These are phyloP conservation scores for Suillus paluster DNA, from an alignment of 768 basidiomycete genomes.

Conservation along the genomic window DNA sequence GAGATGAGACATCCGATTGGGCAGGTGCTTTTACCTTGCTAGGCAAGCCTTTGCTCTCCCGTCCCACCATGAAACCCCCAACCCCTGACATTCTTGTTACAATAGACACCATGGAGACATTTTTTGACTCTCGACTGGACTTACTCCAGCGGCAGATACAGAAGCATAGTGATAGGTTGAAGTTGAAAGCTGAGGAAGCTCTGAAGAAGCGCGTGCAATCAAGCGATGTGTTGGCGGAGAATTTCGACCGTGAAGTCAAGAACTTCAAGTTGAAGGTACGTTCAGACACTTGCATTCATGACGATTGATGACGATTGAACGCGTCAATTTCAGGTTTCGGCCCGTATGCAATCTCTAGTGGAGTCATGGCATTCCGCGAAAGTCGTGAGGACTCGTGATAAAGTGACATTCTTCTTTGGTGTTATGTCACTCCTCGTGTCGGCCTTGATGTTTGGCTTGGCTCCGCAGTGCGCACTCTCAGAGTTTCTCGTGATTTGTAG, in stretches of 20 bases:
- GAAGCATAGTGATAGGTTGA: slow-evolving; percentile 84
- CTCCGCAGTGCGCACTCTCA: slow-evolving; percentile 69
- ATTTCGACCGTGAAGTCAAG: slow-evolving; percentile 85
- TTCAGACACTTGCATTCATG: neutral
- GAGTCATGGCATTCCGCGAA: slow-evolving; percentile 93
- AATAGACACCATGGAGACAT: slow-evolving; percentile 92
- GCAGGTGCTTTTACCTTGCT: slow-evolving; percentile 84
- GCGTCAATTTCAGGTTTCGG: slow-evolving; percentile 60
- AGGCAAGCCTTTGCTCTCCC: slow-evolving; percentile 50
- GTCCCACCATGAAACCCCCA: neutral
- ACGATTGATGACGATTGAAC: slow-evolving; percentile 2
- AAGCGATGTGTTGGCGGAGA: slow-evolving; percentile 70
- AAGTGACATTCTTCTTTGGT: slow-evolving; percentile 90
- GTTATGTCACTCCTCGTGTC: slow-evolving; percentile 89
- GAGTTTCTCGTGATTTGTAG: slow-evolving; percentile 5
- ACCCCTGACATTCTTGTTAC: neutral
- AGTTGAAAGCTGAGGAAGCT: slow-evolving; percentile 79
- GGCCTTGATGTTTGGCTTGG: slow-evolving; percentile 85
- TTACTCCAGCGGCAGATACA: slow-evolving; percentile 82
- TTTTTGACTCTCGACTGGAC: slow-evolving; percentile 89
- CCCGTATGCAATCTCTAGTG: slow-evolving; percentile 76
- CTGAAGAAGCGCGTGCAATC: slow-evolving; percentile 64
- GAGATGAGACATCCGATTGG: slow-evolving; percentile 79
- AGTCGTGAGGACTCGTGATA: slow-evolving; percentile 80
- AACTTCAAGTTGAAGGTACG: slow-evolving; percentile 84